Percentiles rank a stretch among this genome's conserved stretches.
Conservation (phyloP, 2,329 filamentous ascomycete genomes). For the Pochonia chlamydosporia region DNA sequence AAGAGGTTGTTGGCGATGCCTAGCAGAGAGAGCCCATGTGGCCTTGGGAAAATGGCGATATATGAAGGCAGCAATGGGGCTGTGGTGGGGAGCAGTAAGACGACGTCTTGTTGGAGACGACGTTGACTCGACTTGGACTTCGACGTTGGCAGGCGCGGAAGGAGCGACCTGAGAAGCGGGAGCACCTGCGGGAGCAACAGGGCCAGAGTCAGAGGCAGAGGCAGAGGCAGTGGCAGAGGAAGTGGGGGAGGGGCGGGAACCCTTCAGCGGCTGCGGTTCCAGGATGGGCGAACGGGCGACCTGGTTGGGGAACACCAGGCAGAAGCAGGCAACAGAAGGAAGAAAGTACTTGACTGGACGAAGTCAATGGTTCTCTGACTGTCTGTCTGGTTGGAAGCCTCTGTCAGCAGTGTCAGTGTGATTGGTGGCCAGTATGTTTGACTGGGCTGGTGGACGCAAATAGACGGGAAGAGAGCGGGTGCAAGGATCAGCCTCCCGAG, state of each 20-base stretch:
- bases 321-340: slow-evolving; percentile 5
- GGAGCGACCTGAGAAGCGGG: background rate
- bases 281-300: slow-evolving; percentile 2
- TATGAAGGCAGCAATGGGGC: slow-evolving; percentile 5
- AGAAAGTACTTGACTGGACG: too few relatives aligned
- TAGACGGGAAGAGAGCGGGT: slow-evolving; percentile 9
- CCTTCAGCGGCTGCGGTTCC: background rate
- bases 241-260: slow-evolving; percentile 5
- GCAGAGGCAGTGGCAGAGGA: too few relatives aligned
- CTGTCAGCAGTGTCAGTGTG: slow-evolving; percentile 3
- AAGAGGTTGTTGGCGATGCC: slow-evolving; percentile 8
- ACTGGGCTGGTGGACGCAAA: slow-evolving; percentile 9
- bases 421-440: background rate
- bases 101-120: too few relatives aligned
- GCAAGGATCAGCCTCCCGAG: background rate
- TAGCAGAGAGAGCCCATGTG: slow-evolving; percentile 4
- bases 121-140: background rate
- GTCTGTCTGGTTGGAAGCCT: background rate
- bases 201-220: too few relatives aligned
- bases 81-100: background rate
- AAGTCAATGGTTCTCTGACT: too few relatives aligned
- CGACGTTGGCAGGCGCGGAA: background rate
- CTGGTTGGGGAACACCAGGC: slow-evolving; percentile 9
- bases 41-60: slow-evolving; percentile 3
- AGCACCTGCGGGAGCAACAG: background rate